phyloP scores from a whole-genome alignment of 768 basidiomycete species.

The Lactarius quietus region DNA sequence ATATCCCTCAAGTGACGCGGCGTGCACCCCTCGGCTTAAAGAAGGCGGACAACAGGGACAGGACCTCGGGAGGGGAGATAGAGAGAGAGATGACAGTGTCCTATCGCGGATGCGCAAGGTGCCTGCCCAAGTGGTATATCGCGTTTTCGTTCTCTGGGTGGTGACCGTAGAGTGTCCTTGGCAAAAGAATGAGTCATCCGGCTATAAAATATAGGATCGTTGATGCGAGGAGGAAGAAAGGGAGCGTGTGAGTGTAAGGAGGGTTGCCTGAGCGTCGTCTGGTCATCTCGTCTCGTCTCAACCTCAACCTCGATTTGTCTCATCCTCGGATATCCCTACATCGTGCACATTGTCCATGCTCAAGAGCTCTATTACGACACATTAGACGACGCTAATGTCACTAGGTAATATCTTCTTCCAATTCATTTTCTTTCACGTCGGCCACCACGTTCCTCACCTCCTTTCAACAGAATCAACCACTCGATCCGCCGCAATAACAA shows the following conservation, averaged over 20 bases:
- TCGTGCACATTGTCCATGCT: constrained; percentile 7
- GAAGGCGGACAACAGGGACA: neutral
- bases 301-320: neutral
- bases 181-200: neutral
- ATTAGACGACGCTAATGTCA: constrained; percentile 18
- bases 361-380: neutral
- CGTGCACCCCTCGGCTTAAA: neutral
- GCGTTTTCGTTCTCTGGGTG: neutral
- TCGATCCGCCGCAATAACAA: constrained; percentile 11
- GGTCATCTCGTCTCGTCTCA: neutral
- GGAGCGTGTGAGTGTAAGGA: constrained; percentile 1
- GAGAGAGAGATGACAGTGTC: neutral
- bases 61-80: neutral
- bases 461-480: constrained; percentile 18
- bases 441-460: constrained; percentile 7
- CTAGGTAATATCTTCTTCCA: constrained; percentile 15
- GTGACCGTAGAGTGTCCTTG: neutral
- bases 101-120: neutral
- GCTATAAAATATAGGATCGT: neutral
- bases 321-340: neutral
- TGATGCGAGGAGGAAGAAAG: neutral
- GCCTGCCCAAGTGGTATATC: neutral
- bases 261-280: constrained; percentile 16
- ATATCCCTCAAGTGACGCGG: neutral
- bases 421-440: constrained; percentile 6